A percentile compares a stretch with the other conserved stretches of the same genome.
Conservation (phyloP, 1,284 basidiomycete species). For the Marasmius sp. region DNA sequence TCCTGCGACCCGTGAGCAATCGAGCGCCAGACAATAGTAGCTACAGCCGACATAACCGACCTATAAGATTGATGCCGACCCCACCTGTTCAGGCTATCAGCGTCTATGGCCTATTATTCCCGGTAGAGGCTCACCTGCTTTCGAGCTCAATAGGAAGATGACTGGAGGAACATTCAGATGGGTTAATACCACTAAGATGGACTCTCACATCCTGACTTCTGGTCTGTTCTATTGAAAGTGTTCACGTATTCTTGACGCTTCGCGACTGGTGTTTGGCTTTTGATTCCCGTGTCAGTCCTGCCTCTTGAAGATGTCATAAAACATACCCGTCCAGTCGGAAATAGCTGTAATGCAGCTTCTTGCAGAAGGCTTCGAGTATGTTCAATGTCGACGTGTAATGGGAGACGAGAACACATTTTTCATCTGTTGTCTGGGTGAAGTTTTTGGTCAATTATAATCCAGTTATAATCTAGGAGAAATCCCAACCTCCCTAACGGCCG, state of each 20-base stretch:
- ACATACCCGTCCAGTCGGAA: conserved; percentile 86
- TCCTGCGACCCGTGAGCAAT: conserved; percentile 37
- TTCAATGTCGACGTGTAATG: conserved; percentile 92
- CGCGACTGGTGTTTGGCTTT: conserved; percentile 74
- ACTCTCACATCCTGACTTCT: conserved; percentile 63
- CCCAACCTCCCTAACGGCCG: conserved; percentile 58
- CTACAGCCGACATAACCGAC: conserved; percentile 21
- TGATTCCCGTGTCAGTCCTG: conserved; percentile 2
- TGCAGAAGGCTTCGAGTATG: conserved; percentile 86
- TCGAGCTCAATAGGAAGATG: conserved; percentile 91
- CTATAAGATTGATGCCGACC: conserved; percentile 90
- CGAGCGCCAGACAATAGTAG: not conserved
- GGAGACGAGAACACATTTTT: conserved; percentile 92
- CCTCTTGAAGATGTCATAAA: conserved; percentile 4
- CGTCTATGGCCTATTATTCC: not conserved
- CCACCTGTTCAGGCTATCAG: conserved; percentile 52
- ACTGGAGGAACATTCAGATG: conserved; percentile 46
- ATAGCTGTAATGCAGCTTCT: conserved; percentile 74
- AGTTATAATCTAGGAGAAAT: not conserved
- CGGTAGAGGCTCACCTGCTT: conserved; percentile 62
- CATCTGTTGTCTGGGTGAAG: conserved; percentile 63
- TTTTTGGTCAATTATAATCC: not conserved
- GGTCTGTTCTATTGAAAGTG: conserved; percentile 75
- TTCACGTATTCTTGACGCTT: conserved; percentile 87
- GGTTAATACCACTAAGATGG: not conserved